These are phyloP conservation scores for Ogataea populi-albae DNA, from an alignment of 805 yeast genomes.

Conservation along the genomic window DNA sequence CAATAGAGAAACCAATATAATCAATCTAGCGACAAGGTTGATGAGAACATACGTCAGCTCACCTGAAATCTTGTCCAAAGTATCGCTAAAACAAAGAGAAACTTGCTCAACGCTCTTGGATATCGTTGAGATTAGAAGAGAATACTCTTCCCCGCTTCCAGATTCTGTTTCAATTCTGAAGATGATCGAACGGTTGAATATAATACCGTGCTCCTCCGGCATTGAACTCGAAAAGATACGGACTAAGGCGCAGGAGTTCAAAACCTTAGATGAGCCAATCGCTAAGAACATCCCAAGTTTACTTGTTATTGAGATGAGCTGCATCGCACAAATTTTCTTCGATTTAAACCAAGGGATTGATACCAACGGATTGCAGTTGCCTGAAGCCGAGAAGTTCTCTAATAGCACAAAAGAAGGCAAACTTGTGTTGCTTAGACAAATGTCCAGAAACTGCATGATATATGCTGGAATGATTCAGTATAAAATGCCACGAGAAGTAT, in stretches of 20 bases:
- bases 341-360: conserved; percentile 39
- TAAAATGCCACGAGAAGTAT: conserved; percentile 85
- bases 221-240: conserved; percentile 59
- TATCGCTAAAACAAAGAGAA: conserved; percentile 54
- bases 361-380: conserved; percentile 12
- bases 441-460: conserved; percentile 86
- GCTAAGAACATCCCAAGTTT: conserved; percentile 78
- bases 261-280: conserved; percentile 62
- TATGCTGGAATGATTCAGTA: conserved; percentile 94
- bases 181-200: conserved; percentile 54
- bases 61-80: conserved; percentile 54
- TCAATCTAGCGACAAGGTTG: conserved; percentile 44
- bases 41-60: conserved; percentile 51
- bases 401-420: conserved; percentile 52
- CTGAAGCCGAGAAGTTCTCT: conserved; percentile 24
- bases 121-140: conserved; percentile 64
- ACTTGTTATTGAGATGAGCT: conserved; percentile 76
- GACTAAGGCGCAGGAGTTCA: conserved; percentile 61
- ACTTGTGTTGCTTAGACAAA: conserved; percentile 49
- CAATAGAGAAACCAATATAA: conserved; percentile 45
- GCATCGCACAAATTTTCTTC: conserved; percentile 58
- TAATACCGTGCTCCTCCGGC: conserved; percentile 58
- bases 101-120: conserved; percentile 64
- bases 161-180: conserved; percentile 44
- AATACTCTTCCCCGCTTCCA: conserved; percentile 50